These are phyloP conservation scores for Lolium rigidum DNA, from an alignment of 176 grass and related monocot genomes.

Conservation along the genomic window DNA sequence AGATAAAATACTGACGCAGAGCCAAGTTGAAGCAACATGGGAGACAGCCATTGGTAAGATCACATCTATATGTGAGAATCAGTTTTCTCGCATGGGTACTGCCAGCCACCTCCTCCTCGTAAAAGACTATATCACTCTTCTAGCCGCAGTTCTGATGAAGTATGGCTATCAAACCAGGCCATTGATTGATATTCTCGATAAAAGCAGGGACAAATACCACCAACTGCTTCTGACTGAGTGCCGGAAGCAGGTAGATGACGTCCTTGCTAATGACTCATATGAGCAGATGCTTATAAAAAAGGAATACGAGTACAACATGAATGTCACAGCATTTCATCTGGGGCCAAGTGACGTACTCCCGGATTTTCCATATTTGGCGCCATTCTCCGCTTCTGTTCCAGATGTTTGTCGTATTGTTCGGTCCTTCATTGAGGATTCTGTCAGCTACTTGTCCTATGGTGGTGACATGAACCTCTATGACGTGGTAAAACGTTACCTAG, in stretches of 20 bases:
- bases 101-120: conserved; percentile 86
- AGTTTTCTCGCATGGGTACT: conserved; percentile 69
- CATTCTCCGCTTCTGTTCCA: conserved; percentile 87
- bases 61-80: conserved; percentile 69
- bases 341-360: conserved; percentile 62
- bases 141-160: conserved; percentile 64
- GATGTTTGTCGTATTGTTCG: conserved; percentile 72
- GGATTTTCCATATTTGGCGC: conserved; percentile 73
- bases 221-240: conserved; percentile 78
- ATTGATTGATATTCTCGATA: conserved; percentile 71
- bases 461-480: conserved; percentile 64
- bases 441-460: conserved; percentile 78
- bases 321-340: conserved; percentile 72
- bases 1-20: conserved; percentile 60
- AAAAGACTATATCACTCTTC: conserved; percentile 91
- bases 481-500: conserved; percentile 74
- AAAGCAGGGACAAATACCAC: conserved; percentile 87
- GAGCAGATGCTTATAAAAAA: conserved; percentile 89
- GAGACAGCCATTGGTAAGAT: conserved; percentile 85
- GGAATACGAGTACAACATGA: conserved; percentile 86
- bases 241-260: conserved; percentile 72
- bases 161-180: conserved; percentile 64
- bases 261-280: conserved; percentile 74
- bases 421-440: conserved; percentile 88
- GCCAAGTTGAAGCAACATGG: conserved; percentile 77